Percentiles rank a stretch among this genome's conserved stretches.
These are phyloP conservation scores for Diplodia seriata DNA, from an alignment of 2,329 filamentous ascomycete species.

Conservation along the genomic window DNA sequence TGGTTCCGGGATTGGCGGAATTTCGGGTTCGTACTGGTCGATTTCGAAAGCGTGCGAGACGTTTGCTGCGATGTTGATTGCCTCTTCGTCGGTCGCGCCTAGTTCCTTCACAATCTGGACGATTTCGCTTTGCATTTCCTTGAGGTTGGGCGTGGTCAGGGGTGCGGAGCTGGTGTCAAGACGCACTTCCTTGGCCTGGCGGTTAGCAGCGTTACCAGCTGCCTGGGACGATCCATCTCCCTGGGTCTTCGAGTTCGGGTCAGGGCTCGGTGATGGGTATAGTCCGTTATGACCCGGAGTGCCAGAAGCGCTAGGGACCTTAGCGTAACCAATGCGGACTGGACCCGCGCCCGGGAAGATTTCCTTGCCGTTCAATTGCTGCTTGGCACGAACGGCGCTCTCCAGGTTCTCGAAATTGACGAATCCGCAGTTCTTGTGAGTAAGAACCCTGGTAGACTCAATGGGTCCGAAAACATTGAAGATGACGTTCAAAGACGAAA, in stretches of 20 bases:
- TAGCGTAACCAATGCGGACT: slow-evolving; percentile 95
- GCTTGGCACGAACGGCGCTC: slow-evolving; percentile 87
- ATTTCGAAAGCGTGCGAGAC: slow-evolving; percentile 80
- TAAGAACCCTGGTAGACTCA: slow-evolving; percentile 88
- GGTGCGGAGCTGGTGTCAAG: slow-evolving; percentile 59
- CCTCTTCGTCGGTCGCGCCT: slow-evolving; percentile 82
- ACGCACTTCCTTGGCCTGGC: slow-evolving; percentile 45
- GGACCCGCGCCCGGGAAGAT: slow-evolving; percentile 97
- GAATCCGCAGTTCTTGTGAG: slow-evolving; percentile 98
- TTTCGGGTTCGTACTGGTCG: slow-evolving; percentile 76
- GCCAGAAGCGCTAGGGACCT: slow-evolving; percentile 86
- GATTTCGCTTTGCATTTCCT: slow-evolving; percentile 83
- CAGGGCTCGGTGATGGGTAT: slow-evolving; percentile 90
- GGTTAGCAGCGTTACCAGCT: slow-evolving; percentile 49
- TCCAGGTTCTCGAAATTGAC: slow-evolving; percentile 95
- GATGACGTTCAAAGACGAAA: slow-evolving; percentile 91
- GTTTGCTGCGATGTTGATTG: slow-evolving; percentile 71
- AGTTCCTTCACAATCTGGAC: slow-evolving; percentile 86
- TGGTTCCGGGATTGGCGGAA: slow-evolving; percentile 86
- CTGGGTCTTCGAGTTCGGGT: slow-evolving; percentile 63
- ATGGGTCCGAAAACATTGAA: slow-evolving; percentile 94
- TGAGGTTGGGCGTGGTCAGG: slow-evolving; percentile 73
- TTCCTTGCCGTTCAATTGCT: slow-evolving; percentile 90
- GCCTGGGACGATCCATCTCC: slow-evolving; percentile 34
- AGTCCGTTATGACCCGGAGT: slow-evolving; percentile 87